A percentile compares a stretch with the other conserved stretches of the same genome.
Conservation (phyloP, 305 asterid species). For the Coffea humblotiana region DNA sequence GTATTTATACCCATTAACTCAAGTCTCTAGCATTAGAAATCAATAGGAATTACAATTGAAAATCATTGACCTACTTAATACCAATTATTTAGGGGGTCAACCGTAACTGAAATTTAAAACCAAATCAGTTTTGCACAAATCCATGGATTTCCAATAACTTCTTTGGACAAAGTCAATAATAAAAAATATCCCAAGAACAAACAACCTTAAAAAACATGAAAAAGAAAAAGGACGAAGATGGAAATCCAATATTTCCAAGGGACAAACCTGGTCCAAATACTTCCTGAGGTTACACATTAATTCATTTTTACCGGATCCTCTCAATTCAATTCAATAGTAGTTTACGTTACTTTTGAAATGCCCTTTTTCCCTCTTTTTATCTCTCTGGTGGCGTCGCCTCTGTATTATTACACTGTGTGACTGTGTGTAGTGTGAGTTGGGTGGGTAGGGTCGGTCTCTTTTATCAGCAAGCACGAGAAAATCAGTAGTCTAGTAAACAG, state of each 20-base stretch:
- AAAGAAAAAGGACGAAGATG: background rate
- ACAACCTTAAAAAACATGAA: background rate
- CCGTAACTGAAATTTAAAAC: constrained; percentile 30
- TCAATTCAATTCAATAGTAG: background rate
- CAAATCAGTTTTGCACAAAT: constrained; percentile 20
- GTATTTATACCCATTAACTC: background rate
- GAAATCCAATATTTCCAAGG: background rate
- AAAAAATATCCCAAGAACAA: background rate
- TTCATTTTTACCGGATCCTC: too few relatives aligned
- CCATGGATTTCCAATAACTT: constrained; percentile 31
- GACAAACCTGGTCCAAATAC: constrained; percentile 4
- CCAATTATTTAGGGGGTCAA: background rate
- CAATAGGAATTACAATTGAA: background rate
- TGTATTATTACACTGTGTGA: constrained; percentile 13
- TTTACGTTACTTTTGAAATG: constrained; percentile 33
- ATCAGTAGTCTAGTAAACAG: constrained; percentile 38
- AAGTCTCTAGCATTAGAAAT: background rate
- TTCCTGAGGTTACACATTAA: background rate
- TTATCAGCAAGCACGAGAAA: constrained; percentile 63
- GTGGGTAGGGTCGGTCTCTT: constrained; percentile 57
- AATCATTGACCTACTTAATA: background rate
- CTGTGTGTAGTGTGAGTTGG: constrained; percentile 34
- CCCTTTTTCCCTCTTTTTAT: constrained; percentile 3
- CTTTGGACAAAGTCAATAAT: constrained; percentile 36
- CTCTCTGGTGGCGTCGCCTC: background rate